Base-by-base conservation (phyloP, 192 early-diverging fungal genomes). In the Podila horticola region DNA sequence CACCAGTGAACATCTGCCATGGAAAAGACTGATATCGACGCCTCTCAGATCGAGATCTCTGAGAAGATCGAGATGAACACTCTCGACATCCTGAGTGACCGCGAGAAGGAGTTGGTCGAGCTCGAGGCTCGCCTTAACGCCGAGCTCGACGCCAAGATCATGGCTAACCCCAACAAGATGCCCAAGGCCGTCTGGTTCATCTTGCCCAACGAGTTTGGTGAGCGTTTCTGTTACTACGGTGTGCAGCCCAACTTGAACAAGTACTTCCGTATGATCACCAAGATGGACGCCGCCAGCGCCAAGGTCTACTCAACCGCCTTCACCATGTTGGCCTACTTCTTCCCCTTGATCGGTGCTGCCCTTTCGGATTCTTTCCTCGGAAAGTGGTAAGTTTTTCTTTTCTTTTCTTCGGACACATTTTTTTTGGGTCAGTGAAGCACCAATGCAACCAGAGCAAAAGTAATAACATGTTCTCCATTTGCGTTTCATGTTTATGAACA, bases 321-420 rank as follows among this genome's bases (percentile, higher is more conserved):
- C 64, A 87, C 82, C 29, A 76, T 86, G 73, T 64, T 87, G 63
- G 82, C 88, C 0, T 92, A 91, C 74, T 86, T 89, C 75, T 82
- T 81, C 79, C 91, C 91, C 28, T 79, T 92, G 41, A 49, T 86
- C 36, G 91, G 91, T 66, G 87, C 89, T 36, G 82, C 87, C 50
- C 52, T 91, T 28, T 89, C 87, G 11, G 91, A 92, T 74, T 91
- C 89, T 45, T 91, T 84, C 82, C 77, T 92, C 57, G 89, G 86
- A 79, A 92, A 92, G 83, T 92, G 75, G 88, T 84, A 86, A 67
- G 68, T 28, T 33, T 31, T 9, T 33, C 30, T 17, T 84, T 85
- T 49, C 87, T 89, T 59, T 75, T 88, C 19, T 69, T 26, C 36
- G 71, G 87, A 86, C n/a, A 67, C 28, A 58, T 26, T 30, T 89